These are phyloP conservation scores for Fusarium tjaetaba DNA, from an alignment of 2,329 filamentous ascomycete species.

Conservation along the genomic window DNA sequence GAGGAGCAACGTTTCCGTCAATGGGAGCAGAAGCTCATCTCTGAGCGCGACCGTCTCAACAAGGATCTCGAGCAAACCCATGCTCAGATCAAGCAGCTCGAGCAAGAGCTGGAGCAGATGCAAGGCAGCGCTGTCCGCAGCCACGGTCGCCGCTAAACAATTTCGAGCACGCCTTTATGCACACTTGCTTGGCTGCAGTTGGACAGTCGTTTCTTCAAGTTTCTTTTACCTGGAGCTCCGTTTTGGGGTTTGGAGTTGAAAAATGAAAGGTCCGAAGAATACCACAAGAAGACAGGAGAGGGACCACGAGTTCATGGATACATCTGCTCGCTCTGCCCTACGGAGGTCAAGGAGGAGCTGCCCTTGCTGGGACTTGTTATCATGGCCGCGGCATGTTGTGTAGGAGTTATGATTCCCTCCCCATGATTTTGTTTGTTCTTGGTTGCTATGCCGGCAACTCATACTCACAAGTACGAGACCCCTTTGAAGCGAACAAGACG, in stretches of 20 bases:
- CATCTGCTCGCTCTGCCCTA: conserved; percentile 40
- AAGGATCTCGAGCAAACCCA: conserved; percentile 99
- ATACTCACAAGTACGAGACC: conserved; percentile 35
- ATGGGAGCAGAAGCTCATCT: conserved; percentile 99
- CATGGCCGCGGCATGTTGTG: conserved; percentile 38
- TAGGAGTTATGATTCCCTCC: conserved; percentile 43
- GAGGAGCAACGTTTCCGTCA: conserved; percentile 99
- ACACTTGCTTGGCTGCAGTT: conserved; percentile 42
- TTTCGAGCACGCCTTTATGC: conserved; percentile 16
- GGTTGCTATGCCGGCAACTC: conserved; percentile 36
- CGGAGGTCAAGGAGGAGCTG: conserved; percentile 16
- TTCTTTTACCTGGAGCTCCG: conserved; percentile 44
- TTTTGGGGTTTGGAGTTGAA: conserved; percentile 51
- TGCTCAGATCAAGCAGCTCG: conserved; percentile 90
- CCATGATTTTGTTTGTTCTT: conserved; percentile 39
- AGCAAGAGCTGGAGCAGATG: conserved; percentile 92
- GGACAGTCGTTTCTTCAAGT: conserved; percentile 43
- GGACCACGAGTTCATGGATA: conserved; percentile 45
- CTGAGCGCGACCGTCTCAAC: conserved; percentile 98
- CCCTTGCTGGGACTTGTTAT: conserved; percentile 29
- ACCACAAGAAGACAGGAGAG: conserved; percentile 41
- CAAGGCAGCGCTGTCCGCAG: conserved; percentile 91
- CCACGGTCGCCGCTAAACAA: conserved; percentile 84
- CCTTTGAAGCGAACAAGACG: conserved; percentile 42
- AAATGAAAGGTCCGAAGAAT: conserved; percentile 47